These are phyloP conservation scores for Pinus taeda DNA, from an alignment of 75 land plant genomes.

Conservation along the genomic window DNA sequence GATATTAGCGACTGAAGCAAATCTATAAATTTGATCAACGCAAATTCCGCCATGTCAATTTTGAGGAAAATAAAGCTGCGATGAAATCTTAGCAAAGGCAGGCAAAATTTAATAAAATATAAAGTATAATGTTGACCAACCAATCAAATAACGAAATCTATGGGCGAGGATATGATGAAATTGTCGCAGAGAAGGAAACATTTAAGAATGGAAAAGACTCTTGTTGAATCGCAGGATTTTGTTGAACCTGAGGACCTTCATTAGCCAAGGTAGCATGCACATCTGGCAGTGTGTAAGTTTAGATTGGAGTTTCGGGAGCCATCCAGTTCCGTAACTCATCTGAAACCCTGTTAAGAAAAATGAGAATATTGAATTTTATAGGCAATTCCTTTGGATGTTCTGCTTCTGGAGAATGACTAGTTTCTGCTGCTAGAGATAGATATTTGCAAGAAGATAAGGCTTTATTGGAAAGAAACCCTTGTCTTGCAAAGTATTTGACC, in stretches of 20 bases:
- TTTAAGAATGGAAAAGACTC: neutral
- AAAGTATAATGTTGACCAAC: neutral
- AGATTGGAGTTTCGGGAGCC: constrained; percentile 1
- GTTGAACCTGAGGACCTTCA: neutral
- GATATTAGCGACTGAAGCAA: neutral
- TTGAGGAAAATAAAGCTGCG: neutral
- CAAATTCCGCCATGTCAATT: too few species aligned
- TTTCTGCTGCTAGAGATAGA: constrained; percentile 95
- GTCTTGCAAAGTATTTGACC: constrained; percentile 87
- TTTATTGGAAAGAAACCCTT: constrained; percentile 83
- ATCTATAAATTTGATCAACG: neutral
- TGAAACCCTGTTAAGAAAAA: neutral
- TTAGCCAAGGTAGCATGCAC: neutral
- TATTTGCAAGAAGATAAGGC: constrained; percentile 97
- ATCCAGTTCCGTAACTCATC: neutral
- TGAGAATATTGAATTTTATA: constrained; percentile 67
- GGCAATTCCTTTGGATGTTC: constrained; percentile 98
- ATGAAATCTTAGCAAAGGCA: neutral
- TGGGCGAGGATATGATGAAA: neutral
- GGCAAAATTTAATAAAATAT: neutral
- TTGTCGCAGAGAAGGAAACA: neutral
- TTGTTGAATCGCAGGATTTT: neutral
- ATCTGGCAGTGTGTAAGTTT: neutral
- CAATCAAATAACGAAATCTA: neutral
- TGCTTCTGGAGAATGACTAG: constrained; percentile 92